Evolutionary conservation across 2,329 filamentous ascomycete genomes (phyloP), one percentile per base, ranked within the genome.

Genomic region (Phialophora verrucosa): DNA sequence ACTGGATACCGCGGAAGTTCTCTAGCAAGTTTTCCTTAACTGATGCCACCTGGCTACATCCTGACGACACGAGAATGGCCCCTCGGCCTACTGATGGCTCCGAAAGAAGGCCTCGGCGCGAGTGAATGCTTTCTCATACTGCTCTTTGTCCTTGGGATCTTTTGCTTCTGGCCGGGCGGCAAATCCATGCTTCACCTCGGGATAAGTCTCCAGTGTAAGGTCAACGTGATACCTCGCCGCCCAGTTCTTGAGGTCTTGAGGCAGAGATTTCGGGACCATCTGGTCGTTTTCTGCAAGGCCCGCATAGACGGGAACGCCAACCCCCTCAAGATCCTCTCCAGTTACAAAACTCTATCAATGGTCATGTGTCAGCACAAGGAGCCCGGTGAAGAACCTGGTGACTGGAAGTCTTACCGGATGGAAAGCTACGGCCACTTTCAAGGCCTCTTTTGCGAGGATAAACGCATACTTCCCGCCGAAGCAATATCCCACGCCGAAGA

Each of bases 391-490:
- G 20, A 17, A 23, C 3, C 44, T 1, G 6, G 44, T 49, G 4
- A 20, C 10, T 20, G 44, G 32, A 7, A 6, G 20, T 49, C 44
- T 49, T 49, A 49, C 44, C 11, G 56, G 56, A 31, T 59, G 56
- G 4, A 59, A 59, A 23, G 14, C 32, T 27, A 38, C 56, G 0
- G 56, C 56, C 7, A 23, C 63, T 51, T 20, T 31, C 17, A 65
- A 49, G 3, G 8, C 17, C n/a, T 20, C 7, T 31, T 65, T 65
- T 10, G 57, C 57, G 29, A 65, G 29, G 14, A 31, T 27, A 8
- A 61, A 31, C 4, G 51, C 63, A 38, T 65, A 44, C 38, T 65
- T 65, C 11, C 63, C 63, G 17, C 63, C 63, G 35, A 65, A 65
- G 17, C 63, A 65, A 38, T 65, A 65, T n/a, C 63, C 63, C 10